These are phyloP conservation scores for Geopyxis carbonaria DNA, from an alignment of 495 filamentous ascomycete genomes.

Conservation along the genomic window DNA sequence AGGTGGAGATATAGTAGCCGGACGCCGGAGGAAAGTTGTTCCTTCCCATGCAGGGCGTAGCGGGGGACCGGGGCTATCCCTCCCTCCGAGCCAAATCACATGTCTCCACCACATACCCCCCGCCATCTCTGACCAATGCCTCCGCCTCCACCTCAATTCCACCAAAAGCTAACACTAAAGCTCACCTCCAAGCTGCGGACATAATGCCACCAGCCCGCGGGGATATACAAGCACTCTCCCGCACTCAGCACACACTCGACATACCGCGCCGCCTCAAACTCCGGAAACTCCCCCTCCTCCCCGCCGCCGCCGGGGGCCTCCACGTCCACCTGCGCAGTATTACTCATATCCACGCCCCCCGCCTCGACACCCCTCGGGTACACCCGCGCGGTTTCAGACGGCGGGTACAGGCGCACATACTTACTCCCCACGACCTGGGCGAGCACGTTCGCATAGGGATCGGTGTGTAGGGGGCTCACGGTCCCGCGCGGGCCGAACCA, in stretches of 20 bases:
- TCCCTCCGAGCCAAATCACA: too few relatives aligned
- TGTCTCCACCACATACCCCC: too few relatives aligned
- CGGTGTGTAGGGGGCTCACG: conserved; percentile 82
- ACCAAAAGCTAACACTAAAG: conserved; percentile 97
- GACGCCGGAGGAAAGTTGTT: too few relatives aligned
- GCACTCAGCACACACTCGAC: conserved; percentile 62
- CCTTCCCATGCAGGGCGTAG: too few relatives aligned
- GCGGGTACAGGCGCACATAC: conserved; percentile 74
- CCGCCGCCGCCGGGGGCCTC: conserved; percentile 7
- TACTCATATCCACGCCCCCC: conserved; percentile 73
- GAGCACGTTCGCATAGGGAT: conserved; percentile 86
- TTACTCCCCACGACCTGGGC: conserved; percentile 82
- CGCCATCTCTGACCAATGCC: too few relatives aligned
- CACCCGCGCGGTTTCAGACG: conserved; percentile 39
- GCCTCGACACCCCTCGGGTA: conserved; percentile 48
- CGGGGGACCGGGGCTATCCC: too few relatives aligned
- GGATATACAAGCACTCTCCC: conserved; percentile 82
- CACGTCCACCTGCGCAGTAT: conserved; percentile 37
- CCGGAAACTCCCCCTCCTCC: conserved; percentile 34
- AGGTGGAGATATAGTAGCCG: too few relatives aligned
- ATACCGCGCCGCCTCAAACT: conserved; percentile 44
- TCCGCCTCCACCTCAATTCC: conserved; percentile 57
- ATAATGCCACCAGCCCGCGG: conserved; percentile 98
- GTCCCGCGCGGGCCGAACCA: conserved; percentile 86
- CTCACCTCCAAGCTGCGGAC: conserved; percentile 70